phyloP scores from a whole-genome alignment of 2,329 filamentous ascomycete species.

The Xylaria hypoxylon region DNA sequence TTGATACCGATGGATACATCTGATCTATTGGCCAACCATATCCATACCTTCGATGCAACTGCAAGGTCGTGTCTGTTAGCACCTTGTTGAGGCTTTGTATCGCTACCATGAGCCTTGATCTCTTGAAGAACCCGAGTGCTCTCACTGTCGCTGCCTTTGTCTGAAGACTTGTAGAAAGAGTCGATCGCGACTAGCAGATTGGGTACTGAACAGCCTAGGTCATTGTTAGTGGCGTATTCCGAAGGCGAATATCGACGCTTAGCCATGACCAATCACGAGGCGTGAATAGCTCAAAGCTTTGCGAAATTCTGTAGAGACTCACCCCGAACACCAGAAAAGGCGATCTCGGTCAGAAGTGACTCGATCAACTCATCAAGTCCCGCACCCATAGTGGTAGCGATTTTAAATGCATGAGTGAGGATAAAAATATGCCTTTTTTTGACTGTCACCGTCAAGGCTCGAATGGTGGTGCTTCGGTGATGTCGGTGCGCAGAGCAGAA shows the following conservation, averaged over 20 bases:
- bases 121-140: neutral
- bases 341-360: slow-evolving; percentile 58
- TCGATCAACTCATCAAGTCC: slow-evolving; percentile 60
- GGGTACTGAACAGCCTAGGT: slow-evolving; percentile 47
- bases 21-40: slow-evolving; percentile 54
- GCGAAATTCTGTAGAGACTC: slow-evolving; percentile 41
- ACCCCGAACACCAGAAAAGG: slow-evolving; percentile 58
- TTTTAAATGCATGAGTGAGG: slow-evolving; percentile 40
- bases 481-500: slow-evolving; percentile 26
- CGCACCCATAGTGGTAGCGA: slow-evolving; percentile 50
- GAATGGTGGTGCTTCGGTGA: slow-evolving; percentile 46
- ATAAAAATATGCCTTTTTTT: slow-evolving; percentile 37
- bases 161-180: slow-evolving; percentile 42
- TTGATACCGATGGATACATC: slow-evolving; percentile 56
- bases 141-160: slow-evolving; percentile 8
- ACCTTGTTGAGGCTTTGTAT: slow-evolving; percentile 23
- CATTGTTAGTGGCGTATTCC: slow-evolving; percentile 36
- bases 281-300: slow-evolving; percentile 6
- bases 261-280: slow-evolving; percentile 22
- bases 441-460: slow-evolving; percentile 45
- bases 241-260: neutral
- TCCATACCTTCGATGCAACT: slow-evolving; percentile 57
- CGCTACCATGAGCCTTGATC: neutral
- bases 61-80: slow-evolving; percentile 46
- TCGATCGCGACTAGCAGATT: slow-evolving; percentile 46